These are phyloP conservation scores for Penicillium thymicola DNA, from an alignment of 2,329 filamentous ascomycete species.

Conservation along the genomic window DNA sequence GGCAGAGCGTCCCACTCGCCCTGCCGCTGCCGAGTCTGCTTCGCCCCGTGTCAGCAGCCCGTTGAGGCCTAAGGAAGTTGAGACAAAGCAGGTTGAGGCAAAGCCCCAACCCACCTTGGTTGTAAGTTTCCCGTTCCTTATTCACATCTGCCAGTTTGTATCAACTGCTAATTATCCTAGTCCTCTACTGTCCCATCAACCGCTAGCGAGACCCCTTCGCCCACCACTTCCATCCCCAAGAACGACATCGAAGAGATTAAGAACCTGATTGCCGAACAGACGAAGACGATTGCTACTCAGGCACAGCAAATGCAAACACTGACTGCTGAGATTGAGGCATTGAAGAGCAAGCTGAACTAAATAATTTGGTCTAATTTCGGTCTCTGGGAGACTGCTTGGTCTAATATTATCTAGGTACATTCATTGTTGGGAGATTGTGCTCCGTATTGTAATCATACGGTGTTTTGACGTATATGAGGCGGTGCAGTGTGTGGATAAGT, in stretches of 20 bases:
- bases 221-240: constrained; percentile 53
- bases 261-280: constrained; percentile 71
- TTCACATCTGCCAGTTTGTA: background rate
- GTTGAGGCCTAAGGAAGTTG: constrained; percentile 29
- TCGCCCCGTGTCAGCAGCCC: constrained; percentile 31
- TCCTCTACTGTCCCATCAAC: constrained; percentile 34
- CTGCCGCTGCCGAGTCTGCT: constrained; percentile 23
- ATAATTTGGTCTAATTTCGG: background rate
- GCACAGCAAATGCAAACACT: constrained; percentile 70
- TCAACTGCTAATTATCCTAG: constrained; percentile 10
- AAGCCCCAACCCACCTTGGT: constrained; percentile 26
- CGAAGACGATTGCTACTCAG: constrained; percentile 72
- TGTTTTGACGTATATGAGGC: constrained; percentile 15
- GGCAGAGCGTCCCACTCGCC: constrained; percentile 56
- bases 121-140: constrained; percentile 11
- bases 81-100: constrained; percentile 9
- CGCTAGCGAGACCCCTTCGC: constrained; percentile 18
- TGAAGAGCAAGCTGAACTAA: constrained; percentile 70
- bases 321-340: constrained; percentile 69
- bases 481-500: constrained; percentile 21
- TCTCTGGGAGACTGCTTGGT: background rate
- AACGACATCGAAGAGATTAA: constrained; percentile 71
- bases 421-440: background rate
- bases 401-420: constrained; percentile 1
- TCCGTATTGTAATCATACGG: constrained; percentile 7